Percentiles rank a stretch among this genome's conserved stretches.
phyloP scores from a whole-genome alignment of 2,329 filamentous ascomycete genomes.

The Pezicula rhizophila region DNA sequence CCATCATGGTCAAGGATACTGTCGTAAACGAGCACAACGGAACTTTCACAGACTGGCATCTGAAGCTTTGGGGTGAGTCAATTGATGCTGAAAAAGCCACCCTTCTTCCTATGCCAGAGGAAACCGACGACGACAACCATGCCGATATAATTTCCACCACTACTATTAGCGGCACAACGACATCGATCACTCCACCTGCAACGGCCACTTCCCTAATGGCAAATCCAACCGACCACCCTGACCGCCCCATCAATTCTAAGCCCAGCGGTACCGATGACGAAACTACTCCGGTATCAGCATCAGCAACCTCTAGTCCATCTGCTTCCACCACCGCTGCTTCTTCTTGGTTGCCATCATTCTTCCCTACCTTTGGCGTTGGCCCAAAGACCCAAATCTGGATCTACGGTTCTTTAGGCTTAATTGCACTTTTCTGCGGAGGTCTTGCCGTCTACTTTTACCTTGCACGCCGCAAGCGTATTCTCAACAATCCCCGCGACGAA shows the following conservation, averaged over 20 bases:
- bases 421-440: constrained; percentile 74
- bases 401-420: constrained; percentile 77
- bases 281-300: constrained; percentile 8
- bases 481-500: constrained; percentile 69
- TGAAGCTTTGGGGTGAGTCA: constrained; percentile 89
- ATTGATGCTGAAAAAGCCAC: constrained; percentile 69
- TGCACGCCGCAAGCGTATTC: constrained; percentile 69
- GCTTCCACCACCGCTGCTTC: constrained; percentile 12
- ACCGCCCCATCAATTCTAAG: constrained; percentile 49
- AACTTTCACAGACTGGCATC: constrained; percentile 81
- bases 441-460: constrained; percentile 78
- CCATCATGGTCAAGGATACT: constrained; percentile 80
- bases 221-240: constrained; percentile 56
- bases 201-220: constrained; percentile 37
- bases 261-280: constrained; percentile 20
- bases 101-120: constrained; percentile 74
- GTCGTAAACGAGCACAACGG: constrained; percentile 70
- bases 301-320: constrained; percentile 24
- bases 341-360: constrained; percentile 70
- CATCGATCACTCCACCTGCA: constrained; percentile 36
- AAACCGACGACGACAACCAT: constrained; percentile 79
- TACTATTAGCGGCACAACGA: constrained; percentile 42
- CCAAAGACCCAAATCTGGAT: constrained; percentile 91
- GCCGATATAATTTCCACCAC: constrained; percentile 59
- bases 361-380: constrained; percentile 85